Percentiles rank a stretch among this genome's conserved stretches.
These are phyloP conservation scores for Flaveria sonorensis DNA, from an alignment of 129 eudicot genomes.

Conservation along the genomic window DNA sequence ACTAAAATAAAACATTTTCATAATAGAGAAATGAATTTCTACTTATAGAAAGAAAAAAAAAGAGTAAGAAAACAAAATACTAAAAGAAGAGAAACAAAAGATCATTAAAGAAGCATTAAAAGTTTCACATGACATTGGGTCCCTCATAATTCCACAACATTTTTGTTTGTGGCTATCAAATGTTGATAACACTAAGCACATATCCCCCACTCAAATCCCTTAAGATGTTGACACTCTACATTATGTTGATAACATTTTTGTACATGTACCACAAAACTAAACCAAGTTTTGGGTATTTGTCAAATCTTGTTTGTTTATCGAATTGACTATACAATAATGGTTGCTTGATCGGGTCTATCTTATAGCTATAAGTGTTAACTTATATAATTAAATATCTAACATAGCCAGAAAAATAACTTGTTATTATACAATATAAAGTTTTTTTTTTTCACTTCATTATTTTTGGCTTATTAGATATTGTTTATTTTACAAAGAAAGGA, in stretches of 20 bases:
- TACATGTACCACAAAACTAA: constrained; percentile 6
- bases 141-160: constrained; percentile 20
- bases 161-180: constrained; percentile 26
- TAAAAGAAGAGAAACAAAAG: constrained; percentile 1
- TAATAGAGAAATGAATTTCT: not conserved
- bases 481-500: not conserved
- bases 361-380: not conserved
- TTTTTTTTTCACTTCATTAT: not conserved
- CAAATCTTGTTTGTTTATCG: not conserved
- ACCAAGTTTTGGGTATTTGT: not conserved
- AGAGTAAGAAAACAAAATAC: not conserved
- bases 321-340: not conserved
- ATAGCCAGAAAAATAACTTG: too few relatives aligned
- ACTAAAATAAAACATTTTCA: not conserved
- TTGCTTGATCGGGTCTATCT: not conserved
- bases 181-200: constrained; percentile 6
- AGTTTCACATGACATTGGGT: constrained; percentile 33
- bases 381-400: not conserved
- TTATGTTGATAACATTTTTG: constrained; percentile 6
- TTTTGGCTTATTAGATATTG: not conserved
- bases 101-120: constrained; percentile 11
- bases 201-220: constrained; percentile 26
- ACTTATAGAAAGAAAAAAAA: constrained; percentile 10
- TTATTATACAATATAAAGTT: not conserved
- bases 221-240: not conserved